phyloP scores from a whole-genome alignment of 768 basidiomycete species.

The Lentinula sp. region DNA sequence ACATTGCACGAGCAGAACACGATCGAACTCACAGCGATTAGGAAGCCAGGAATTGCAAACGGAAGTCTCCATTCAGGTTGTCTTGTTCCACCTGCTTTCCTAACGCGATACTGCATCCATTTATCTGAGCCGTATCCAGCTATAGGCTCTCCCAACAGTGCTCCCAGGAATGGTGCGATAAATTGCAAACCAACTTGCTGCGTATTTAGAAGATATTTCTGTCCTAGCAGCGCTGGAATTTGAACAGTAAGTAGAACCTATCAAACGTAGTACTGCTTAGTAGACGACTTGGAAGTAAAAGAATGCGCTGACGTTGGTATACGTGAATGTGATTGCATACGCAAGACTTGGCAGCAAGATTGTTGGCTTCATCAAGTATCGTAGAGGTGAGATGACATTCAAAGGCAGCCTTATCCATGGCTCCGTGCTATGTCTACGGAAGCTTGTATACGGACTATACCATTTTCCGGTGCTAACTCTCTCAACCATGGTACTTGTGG shows the following conservation, averaged over 20 bases:
- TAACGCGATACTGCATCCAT: constrained; percentile 5
- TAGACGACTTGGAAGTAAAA: background rate
- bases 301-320: background rate
- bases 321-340: background rate
- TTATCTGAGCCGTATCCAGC: background rate
- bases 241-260: constrained; percentile 4
- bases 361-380: background rate
- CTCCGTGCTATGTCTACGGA: background rate
- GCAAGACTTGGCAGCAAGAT: background rate
- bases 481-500: background rate
- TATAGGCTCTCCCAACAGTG: constrained; percentile 1
- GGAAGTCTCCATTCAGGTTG: constrained; percentile 4
- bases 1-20: background rate
- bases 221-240: background rate
- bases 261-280: background rate
- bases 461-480: background rate
- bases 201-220: background rate
- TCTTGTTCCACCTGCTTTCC: background rate
- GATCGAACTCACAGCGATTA: background rate
- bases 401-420: background rate
- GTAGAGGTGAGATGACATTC: background rate
- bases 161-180: background rate
- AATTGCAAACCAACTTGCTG: constrained; percentile 4
- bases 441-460: background rate
- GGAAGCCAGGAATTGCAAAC: background rate